These are phyloP conservation scores for Arabidopsis thaliana DNA, from an alignment of 345 rosid genomes.

Conservation along the genomic window TAIR10.1 NC_003070.9:20473001-20473500, in stretches of 20 bases:
- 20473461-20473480: not conserved
- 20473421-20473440: too few relatives aligned
- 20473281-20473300: constrained; percentile 39
- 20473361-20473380: constrained; percentile 58
- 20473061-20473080: constrained; percentile 77
- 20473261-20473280: constrained; percentile 40
- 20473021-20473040: constrained; percentile 40
- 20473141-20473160: constrained; percentile 68
- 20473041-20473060: constrained; percentile 58
- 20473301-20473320: constrained; percentile 48
- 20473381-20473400: constrained; percentile 64
- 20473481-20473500: constrained; percentile 20
- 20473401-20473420: constrained; percentile 1
- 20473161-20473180: constrained; percentile 33
- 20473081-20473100: constrained; percentile 36
- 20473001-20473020: constrained; percentile 37
- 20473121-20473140: constrained; percentile 63
- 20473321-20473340: constrained; percentile 57
- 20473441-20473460: not conserved
- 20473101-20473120: constrained; percentile 43
- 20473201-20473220: constrained; percentile 48
- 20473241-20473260: constrained; percentile 41
- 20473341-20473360: constrained; percentile 65
- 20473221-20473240: constrained; percentile 48
- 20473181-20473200: constrained; percentile 10